Evolutionary conservation across 371 early-diverging fungal genomes (phyloP).

Genomic region (Circinella umbellata): DNA sequence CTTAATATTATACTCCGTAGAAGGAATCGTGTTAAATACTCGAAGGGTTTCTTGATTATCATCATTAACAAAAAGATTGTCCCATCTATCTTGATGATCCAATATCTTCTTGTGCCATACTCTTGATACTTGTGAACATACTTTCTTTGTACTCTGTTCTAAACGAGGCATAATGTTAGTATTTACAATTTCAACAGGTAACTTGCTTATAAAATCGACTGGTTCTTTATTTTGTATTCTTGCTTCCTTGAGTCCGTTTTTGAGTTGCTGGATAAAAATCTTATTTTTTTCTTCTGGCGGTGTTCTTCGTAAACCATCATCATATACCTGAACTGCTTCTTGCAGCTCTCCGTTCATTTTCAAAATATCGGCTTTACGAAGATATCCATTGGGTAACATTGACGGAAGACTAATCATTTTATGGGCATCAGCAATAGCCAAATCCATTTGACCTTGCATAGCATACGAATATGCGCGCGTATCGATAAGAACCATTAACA

Average conservation of each 20-base stretch:
- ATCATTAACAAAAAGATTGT: not conserved
- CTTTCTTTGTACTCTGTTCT: not conserved
- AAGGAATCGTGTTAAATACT: not conserved
- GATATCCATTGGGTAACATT: not conserved
- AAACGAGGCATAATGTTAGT: not conserved
- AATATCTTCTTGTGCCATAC: not conserved
- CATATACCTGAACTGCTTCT: not conserved
- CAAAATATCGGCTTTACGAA: not conserved
- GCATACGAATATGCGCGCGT: not conserved
- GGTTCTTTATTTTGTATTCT: too few species aligned
- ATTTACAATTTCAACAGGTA: not conserved
- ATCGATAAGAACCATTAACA: not conserved
- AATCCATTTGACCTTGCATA: not conserved
- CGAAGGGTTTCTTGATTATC: not conserved
- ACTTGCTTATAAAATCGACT: not conserved
- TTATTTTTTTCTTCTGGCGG: not conserved
- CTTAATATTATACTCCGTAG: not conserved
- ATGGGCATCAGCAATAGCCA: not conserved
- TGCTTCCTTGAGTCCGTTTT: not conserved
- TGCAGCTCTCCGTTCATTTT: not conserved
- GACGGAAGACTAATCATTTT: not conserved
- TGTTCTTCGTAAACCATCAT: not conserved
- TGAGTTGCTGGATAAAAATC: not conserved
- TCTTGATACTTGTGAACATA: not conserved
- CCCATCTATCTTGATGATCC: not conserved